Conservation (phyloP, 345 rosid species). For the Gossypium herbaceum region DNA sequence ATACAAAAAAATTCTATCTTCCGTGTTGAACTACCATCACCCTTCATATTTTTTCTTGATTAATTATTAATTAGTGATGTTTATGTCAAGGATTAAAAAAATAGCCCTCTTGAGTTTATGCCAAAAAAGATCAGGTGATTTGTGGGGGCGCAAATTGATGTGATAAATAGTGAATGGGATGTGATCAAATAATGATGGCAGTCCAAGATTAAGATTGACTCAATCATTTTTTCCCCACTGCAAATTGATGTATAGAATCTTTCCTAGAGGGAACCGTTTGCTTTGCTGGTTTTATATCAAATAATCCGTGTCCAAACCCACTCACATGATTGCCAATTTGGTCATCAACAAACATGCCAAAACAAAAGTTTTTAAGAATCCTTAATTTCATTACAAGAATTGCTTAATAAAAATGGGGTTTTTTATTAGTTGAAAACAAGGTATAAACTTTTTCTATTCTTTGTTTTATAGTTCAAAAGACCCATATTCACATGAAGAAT, state of each 20-base stretch:
- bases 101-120: not conserved
- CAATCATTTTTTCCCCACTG: conserved; percentile 30
- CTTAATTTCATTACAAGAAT: not conserved
- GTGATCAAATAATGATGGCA: conserved; percentile 40
- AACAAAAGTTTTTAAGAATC: not conserved
- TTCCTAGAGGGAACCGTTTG: conserved; percentile 7
- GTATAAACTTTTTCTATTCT: not conserved
- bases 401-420: not conserved
- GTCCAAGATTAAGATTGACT: conserved; percentile 45
- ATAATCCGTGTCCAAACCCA: not conserved
- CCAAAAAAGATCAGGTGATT: not conserved
- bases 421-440: conserved; percentile 13
- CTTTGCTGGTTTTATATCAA: not conserved
- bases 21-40: not conserved
- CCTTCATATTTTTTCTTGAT: not conserved
- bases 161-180: conserved; percentile 19
- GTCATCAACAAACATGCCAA: not conserved
- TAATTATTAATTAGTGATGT: not conserved
- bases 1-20: not conserved
- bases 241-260: conserved; percentile 15
- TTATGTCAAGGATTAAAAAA: not conserved
- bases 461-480: not conserved
- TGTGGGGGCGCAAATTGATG: conserved; percentile 15
- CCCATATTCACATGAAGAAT: conserved; percentile 56
- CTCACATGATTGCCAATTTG: not conserved